Conservation (phyloP, 1,284 basidiomycete species). For the Psilocybe mexicana region DNA sequence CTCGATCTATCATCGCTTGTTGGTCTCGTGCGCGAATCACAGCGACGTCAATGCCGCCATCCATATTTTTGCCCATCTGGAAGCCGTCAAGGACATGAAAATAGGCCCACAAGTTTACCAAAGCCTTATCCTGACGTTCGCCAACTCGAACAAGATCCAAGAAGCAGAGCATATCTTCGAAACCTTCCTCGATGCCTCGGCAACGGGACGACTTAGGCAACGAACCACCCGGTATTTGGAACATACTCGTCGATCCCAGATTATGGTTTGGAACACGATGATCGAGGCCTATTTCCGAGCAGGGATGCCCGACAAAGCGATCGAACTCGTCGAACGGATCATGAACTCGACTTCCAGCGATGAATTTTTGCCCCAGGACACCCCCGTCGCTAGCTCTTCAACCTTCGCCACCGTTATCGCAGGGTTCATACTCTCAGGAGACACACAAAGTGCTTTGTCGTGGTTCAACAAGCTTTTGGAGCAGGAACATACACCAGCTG, state of each 20-base stretch:
- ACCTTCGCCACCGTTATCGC: slow-evolving; percentile 69
- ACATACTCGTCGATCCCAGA: slow-evolving; percentile 31
- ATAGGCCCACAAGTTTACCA: slow-evolving; percentile 50
- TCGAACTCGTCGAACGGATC: slow-evolving; percentile 76
- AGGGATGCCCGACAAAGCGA: slow-evolving; percentile 62
- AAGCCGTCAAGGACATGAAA: slow-evolving; percentile 43
- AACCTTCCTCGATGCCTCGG: slow-evolving; percentile 49
- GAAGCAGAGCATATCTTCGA: slow-evolving; percentile 70
- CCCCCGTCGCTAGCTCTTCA: slow-evolving; percentile 59
- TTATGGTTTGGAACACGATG: slow-evolving; percentile 73
- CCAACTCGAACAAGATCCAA: slow-evolving; percentile 49
- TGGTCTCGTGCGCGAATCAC: slow-evolving; percentile 66
- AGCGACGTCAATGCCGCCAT: slow-evolving; percentile 65
- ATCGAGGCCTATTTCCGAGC: slow-evolving; percentile 74
- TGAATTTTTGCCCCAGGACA: slow-evolving; percentile 38
- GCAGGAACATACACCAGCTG: slow-evolving; percentile 35
- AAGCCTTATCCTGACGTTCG: slow-evolving; percentile 66
- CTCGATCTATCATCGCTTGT: slow-evolving; percentile 52
- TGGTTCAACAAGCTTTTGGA: slow-evolving; percentile 72
- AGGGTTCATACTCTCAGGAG: slow-evolving; percentile 65
- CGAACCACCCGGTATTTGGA: slow-evolving; percentile 15
- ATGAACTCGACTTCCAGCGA: slow-evolving; percentile 49
- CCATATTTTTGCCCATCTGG: slow-evolving; percentile 68
- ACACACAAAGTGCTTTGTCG: slow-evolving; percentile 61
- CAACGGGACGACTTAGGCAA: slow-evolving; percentile 37